phyloP scores from a whole-genome alignment of 495 filamentous ascomycete genomes.

The Lasiosphaeria hispida region DNA sequence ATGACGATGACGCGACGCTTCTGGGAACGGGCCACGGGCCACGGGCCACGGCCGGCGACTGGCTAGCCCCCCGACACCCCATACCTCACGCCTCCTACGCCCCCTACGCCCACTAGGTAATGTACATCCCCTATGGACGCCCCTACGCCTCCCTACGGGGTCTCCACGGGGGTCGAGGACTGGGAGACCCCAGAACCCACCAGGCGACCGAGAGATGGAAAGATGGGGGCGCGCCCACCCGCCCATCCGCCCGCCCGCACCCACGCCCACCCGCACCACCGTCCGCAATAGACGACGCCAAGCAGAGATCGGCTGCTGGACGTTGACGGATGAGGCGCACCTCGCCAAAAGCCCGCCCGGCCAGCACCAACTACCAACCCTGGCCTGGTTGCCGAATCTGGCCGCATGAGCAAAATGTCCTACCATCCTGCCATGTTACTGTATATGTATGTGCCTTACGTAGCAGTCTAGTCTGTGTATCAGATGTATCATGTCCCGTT shows the following conservation, averaged over 20 bases:
- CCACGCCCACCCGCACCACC: too few species aligned
- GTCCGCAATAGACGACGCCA: not conserved
- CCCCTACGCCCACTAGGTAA: too few species aligned
- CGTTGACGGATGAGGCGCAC: slow-evolving; percentile 17
- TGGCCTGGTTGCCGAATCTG: slow-evolving; percentile 21
- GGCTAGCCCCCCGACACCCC: not conserved
- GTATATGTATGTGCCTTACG: too few species aligned
- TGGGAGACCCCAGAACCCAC: not conserved
- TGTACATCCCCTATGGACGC: too few species aligned
- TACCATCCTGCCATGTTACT: not conserved
- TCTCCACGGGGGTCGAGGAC: too few species aligned
- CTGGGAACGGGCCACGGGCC: slow-evolving; percentile 3
- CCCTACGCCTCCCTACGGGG: too few species aligned
- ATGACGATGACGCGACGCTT: slow-evolving; percentile 24
- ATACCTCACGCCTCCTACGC: not conserved
- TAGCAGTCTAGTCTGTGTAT: not conserved
- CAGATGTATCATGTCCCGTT: too few species aligned
- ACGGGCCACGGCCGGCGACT: slow-evolving; percentile 9
- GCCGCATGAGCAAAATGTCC: slow-evolving; percentile 18
- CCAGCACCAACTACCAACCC: slow-evolving; percentile 15
- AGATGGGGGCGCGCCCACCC: not conserved
- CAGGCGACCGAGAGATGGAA: not conserved
- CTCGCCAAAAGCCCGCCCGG: not conserved
- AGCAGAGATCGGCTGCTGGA: slow-evolving; percentile 18
- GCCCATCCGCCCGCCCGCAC: not conserved